These are phyloP conservation scores for Triticum urartu DNA, from an alignment of 176 grass and related monocot species.

Conservation along the genomic window DNA sequence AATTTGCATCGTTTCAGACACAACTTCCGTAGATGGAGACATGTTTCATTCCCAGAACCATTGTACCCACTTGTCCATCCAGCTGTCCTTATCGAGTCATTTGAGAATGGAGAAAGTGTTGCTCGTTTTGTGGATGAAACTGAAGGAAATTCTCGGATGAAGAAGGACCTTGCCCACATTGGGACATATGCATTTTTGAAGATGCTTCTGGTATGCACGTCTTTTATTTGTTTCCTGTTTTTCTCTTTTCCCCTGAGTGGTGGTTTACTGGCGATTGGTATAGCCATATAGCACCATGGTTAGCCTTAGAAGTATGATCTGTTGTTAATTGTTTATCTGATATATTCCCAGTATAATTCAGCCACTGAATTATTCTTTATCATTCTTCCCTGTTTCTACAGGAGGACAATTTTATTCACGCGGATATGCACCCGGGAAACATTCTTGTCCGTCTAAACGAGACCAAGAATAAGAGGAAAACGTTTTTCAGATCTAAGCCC, in stretches of 20 bases:
- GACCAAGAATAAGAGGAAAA: slow-evolving; percentile 50
- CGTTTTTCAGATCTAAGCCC: slow-evolving; percentile 73
- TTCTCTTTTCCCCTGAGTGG: neutral
- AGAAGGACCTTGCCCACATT: slow-evolving; percentile 75
- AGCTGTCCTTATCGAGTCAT: slow-evolving; percentile 95
- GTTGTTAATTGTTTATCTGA: neutral
- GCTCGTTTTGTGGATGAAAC: slow-evolving; percentile 70
- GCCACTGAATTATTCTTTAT: neutral
- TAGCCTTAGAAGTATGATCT: neutral
- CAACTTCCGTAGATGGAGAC: slow-evolving; percentile 90
- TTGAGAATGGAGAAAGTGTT: slow-evolving; percentile 96
- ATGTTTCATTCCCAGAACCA: slow-evolving; percentile 89
- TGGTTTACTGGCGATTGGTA: neutral
- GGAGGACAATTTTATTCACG: slow-evolving; percentile 99
- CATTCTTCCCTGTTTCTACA: slow-evolving; percentile 28
- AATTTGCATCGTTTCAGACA: slow-evolving; percentile 91
- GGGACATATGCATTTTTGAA: slow-evolving; percentile 95
- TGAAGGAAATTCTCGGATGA: slow-evolving; percentile 64
- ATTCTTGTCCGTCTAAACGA: slow-evolving; percentile 84
- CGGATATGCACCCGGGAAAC: slow-evolving; percentile 97
- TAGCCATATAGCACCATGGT: neutral
- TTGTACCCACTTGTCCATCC: slow-evolving; percentile 97
- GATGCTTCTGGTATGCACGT: slow-evolving; percentile 82
- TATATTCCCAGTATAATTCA: neutral
- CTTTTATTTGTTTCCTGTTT: neutral